Evolutionary conservation across 257 asterid species (phyloP), one percentile per base, ranked within the genome.

Genomic region (Fraxinus quadrangulata): DNA sequence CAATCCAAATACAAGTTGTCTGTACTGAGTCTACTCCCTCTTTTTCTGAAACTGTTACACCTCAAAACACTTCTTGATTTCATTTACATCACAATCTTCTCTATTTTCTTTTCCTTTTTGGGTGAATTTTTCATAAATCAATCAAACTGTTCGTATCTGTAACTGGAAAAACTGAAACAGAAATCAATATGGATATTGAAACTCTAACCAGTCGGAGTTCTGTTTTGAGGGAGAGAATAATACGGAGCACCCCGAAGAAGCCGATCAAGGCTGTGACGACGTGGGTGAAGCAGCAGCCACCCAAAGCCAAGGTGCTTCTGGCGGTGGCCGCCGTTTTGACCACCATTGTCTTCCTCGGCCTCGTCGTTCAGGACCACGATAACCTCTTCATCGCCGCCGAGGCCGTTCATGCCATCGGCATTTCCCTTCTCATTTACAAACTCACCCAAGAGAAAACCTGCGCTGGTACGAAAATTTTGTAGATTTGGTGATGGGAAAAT

Each of bases 341-440:
- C 3, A 26, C 73, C 51, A n/a, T 84, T 19, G 30, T 77, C 59
- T 74, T 83, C 75, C 81, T 81, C 72, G 79, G 81, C 30, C 47
- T 56, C 28, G 45, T 81, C 70, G 87, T 84, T 14, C 67, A 80
- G 17, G 81, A 84, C 49, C 85, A 74, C 23, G 81, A 81, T 54
- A 81, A 77, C 23, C 73, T 84, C 54, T 84, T 84, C 68, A 63
- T 81, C 49, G 83, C 83, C 33, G 80, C 87, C 23, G 87, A 84
- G 63, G 78, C 85, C 10, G 78, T 78, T 34, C 83, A 78, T 59
- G 56, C 87, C 76, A 24, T 80, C 56, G 87, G 87, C 40, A 77
- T 83, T 71, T 83, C 80, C 21, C 75, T 83, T 51, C 84, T 80
- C 45, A 78, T 83, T 26, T 80, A 77, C 54, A 83, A 83, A 39